Conservation (phyloP, 352 stramenopile genomes). For the Phytophthora uliginosa region DNA sequence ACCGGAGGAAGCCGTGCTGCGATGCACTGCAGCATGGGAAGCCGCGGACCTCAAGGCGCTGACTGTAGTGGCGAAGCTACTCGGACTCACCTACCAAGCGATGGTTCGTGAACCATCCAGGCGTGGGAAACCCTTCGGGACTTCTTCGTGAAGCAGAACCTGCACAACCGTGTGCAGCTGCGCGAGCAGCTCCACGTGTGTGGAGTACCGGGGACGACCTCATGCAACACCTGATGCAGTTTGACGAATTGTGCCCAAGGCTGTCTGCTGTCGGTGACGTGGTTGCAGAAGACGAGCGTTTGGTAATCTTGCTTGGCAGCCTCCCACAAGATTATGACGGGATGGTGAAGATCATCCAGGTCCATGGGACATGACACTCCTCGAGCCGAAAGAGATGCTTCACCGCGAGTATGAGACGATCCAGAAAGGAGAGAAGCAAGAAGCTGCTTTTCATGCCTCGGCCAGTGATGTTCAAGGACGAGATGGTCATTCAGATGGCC, state of each 20-base stretch:
- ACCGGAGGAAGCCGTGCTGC: background rate
- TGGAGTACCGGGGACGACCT: background rate
- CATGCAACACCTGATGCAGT: slow-evolving; percentile 1
- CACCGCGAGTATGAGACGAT: slow-evolving; percentile 2
- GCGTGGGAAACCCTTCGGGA: background rate
- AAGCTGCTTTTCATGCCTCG: background rate
- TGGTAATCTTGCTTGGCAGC: background rate
- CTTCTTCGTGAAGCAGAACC: slow-evolving; percentile 1
- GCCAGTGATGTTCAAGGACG: background rate
- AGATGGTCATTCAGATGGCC: background rate
- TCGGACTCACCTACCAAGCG: background rate
- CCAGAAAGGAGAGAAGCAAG: background rate
- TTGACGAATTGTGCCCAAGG: background rate
- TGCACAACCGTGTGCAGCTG: slow-evolving; percentile 5
- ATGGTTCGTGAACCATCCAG: background rate
- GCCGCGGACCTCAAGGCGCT: background rate
- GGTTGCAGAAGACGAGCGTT: background rate
- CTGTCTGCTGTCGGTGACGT: background rate
- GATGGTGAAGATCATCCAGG: background rate
- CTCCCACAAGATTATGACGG: background rate
- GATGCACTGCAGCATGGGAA: background rate
- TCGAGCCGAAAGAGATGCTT: slow-evolving; percentile 4
- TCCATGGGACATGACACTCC: background rate
- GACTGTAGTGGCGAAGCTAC: background rate
- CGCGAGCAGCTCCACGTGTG: slow-evolving; percentile 1